A percentile compares a stretch with the other conserved stretches of the same genome.
These are phyloP conservation scores for Schoenoplectus triqueter DNA, from an alignment of 202 grass and related monocot species.

Conservation along the genomic window DNA sequence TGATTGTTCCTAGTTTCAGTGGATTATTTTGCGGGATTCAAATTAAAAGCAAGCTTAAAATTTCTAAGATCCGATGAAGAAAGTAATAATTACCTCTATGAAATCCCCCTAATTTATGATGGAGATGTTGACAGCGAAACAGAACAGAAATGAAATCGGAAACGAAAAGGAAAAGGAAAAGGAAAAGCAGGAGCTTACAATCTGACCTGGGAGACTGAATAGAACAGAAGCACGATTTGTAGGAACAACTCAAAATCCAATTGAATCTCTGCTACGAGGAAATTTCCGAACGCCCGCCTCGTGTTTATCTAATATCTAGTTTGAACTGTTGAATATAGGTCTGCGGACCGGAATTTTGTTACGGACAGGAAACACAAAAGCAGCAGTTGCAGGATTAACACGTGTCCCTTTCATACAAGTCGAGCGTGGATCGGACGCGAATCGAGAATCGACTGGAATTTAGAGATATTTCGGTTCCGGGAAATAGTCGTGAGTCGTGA, in stretches of 20 bases:
- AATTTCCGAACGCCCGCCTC: constrained; percentile 15
- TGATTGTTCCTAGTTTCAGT: neutral
- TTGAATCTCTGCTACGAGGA: constrained; percentile 2
- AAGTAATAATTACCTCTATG: neutral
- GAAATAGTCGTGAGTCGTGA: neutral
- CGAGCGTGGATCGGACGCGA: constrained; percentile 24
- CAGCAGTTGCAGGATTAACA: neutral
- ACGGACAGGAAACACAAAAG: constrained; percentile 9
- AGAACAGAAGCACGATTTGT: neutral
- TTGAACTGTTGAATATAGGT: constrained; percentile 27
- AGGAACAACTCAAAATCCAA: constrained; percentile 25
- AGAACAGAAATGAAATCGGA: neutral
- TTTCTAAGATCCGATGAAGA: constrained; percentile 7
- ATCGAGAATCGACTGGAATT: constrained; percentile 24
- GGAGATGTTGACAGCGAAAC: neutral
- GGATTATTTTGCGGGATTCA: neutral
- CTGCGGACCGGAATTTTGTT: neutral
- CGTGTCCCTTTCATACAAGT: neutral
- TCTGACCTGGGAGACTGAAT: neutral
- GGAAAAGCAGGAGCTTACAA: constrained; percentile 19
- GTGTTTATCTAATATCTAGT: neutral
- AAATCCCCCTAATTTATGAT: neutral
- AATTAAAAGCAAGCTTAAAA: neutral
- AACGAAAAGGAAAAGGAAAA: neutral
- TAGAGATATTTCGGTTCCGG: constrained; percentile 31